A percentile compares a stretch with the other conserved stretches of the same genome.
These are phyloP conservation scores for Thalassiosira oceanica DNA, from an alignment of 352 stramenopile species.

Conservation along the genomic window DNA sequence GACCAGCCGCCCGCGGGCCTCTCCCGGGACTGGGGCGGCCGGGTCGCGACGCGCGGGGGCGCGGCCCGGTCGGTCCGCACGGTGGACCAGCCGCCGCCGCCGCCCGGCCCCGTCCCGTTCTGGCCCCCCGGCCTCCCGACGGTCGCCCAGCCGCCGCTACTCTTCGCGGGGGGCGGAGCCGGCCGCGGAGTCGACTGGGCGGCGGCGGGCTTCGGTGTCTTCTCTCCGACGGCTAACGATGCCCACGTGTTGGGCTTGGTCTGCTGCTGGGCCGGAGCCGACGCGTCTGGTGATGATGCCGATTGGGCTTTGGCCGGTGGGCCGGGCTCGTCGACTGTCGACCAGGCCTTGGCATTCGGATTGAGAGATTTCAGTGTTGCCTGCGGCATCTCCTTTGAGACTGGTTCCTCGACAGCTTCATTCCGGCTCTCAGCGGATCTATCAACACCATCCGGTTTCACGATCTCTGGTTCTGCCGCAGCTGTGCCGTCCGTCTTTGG, in stretches of 20 bases:
- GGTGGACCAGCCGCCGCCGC: too few species aligned
- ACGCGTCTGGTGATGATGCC: background rate
- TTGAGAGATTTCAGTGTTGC: slow-evolving; percentile 14
- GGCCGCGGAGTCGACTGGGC: too few species aligned
- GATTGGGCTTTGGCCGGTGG: background rate
- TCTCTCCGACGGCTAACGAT: slow-evolving; percentile 33
- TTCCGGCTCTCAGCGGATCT: background rate
- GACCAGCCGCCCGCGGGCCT: too few species aligned
- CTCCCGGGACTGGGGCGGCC: too few species aligned
- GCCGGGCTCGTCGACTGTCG: background rate
- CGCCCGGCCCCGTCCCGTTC: too few species aligned
- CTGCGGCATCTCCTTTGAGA: background rate
- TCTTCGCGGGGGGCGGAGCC: too few species aligned
- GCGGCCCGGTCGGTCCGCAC: too few species aligned
- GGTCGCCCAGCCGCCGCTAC: too few species aligned
- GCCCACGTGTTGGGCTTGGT: slow-evolving; percentile 39
- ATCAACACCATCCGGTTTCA: background rate
- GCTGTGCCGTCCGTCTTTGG: background rate
- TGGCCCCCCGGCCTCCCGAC: too few species aligned
- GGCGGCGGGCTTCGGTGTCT: too few species aligned
- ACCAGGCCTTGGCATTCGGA: slow-evolving; percentile 31
- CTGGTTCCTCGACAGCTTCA: background rate
- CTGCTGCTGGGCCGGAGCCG: slow-evolving; percentile 1
- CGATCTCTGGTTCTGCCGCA: background rate
- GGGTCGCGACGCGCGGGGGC: too few species aligned